Evolutionary conservation across 805 yeast species (phyloP).

Genomic region (Middelhovenomyces tepae): DNA sequence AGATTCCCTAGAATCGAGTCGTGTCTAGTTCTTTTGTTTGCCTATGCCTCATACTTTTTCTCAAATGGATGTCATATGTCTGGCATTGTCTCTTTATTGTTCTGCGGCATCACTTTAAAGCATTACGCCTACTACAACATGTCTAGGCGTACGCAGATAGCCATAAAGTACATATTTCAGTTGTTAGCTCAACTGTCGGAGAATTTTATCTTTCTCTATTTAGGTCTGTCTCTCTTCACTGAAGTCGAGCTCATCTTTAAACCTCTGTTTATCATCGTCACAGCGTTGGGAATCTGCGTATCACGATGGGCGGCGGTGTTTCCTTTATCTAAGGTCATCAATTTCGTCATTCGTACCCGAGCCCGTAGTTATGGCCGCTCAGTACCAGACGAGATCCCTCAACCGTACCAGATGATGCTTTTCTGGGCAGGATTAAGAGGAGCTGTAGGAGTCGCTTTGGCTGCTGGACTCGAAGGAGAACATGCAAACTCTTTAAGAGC

Average conservation of each 20-base stretch:
- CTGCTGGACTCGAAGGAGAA: slow-evolving; percentile 95
- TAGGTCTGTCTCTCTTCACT: slow-evolving; percentile 90
- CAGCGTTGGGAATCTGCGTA: slow-evolving; percentile 82
- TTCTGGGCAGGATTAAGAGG: slow-evolving; percentile 99
- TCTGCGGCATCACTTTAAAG: slow-evolving; percentile 93
- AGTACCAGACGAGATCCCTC: slow-evolving; percentile 82
- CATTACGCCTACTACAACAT: slow-evolving; percentile 96
- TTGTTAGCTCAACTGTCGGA: slow-evolving; percentile 90
- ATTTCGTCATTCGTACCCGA: slow-evolving; percentile 63
- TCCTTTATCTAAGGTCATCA: slow-evolving; percentile 79
- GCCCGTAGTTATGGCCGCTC: slow-evolving; percentile 27
- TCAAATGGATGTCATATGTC: slow-evolving; percentile 99
- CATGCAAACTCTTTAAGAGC: slow-evolving; percentile 82
- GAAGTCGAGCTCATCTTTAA: slow-evolving; percentile 93
- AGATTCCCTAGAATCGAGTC: slow-evolving; percentile 97
- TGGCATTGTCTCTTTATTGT: slow-evolving; percentile 88
- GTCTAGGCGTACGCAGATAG: slow-evolving; percentile 95
- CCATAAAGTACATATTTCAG: slow-evolving; percentile 91
- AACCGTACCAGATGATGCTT: slow-evolving; percentile 95
- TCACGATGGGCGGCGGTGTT: slow-evolving; percentile 97
- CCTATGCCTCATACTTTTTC: slow-evolving; percentile 93
- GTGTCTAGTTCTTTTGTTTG: slow-evolving; percentile 79
- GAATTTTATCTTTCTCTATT: slow-evolving; percentile 90
- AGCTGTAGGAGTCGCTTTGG: slow-evolving; percentile 98
- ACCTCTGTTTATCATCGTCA: slow-evolving; percentile 83